Evolutionary conservation across 148 eudicot species (phyloP).

Genomic region (Vaccinium myrtillus): DNA sequence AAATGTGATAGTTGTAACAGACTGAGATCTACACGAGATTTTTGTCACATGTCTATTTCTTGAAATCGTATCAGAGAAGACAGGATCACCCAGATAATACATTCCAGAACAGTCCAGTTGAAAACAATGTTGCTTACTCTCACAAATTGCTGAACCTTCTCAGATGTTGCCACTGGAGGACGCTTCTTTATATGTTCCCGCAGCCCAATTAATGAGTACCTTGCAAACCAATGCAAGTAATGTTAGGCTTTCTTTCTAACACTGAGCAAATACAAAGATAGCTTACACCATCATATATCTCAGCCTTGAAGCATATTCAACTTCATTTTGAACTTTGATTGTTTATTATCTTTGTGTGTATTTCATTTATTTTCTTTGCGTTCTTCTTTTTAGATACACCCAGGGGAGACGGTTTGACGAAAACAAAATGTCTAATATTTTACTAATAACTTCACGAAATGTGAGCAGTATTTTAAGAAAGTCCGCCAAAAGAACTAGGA

Average conservation of each 20-base stretch:
- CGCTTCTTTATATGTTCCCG: slow-evolving; percentile 99
- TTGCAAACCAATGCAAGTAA: slow-evolving; percentile 22
- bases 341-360: background rate
- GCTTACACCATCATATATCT: background rate
- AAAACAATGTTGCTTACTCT: slow-evolving; percentile 53
- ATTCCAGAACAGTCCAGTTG: background rate
- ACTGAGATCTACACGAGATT: background rate
- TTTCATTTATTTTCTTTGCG: background rate
- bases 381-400: background rate
- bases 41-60: background rate
- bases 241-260: background rate
- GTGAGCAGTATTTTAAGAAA: background rate
- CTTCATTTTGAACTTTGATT: background rate
- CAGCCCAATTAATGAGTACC: slow-evolving; percentile 79
- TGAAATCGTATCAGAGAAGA: background rate
- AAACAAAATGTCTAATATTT: background rate
- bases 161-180: slow-evolving; percentile 93
- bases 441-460: background rate
- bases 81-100: background rate
- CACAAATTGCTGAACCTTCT: slow-evolving; percentile 92
- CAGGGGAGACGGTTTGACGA: background rate
- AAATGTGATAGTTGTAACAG: background rate
- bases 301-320: background rate
- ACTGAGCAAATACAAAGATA: background rate
- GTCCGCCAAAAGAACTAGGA: background rate